phyloP scores from a whole-genome alignment of 1,284 basidiomycete species.

The Pseudozyma sp. region DNA sequence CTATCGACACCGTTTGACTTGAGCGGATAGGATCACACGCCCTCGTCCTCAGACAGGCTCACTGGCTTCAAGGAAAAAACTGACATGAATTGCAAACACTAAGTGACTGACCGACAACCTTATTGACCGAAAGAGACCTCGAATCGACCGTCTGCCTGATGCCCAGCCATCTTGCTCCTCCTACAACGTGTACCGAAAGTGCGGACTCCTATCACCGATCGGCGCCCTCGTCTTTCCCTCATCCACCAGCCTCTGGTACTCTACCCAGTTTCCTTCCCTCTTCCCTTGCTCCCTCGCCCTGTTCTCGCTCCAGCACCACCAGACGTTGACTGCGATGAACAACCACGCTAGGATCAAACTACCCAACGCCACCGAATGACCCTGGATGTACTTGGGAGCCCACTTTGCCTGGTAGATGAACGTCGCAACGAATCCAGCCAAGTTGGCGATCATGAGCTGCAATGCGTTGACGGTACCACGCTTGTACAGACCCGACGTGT shows the following conservation, averaged over 20 bases:
- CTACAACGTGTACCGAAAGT: slow-evolving; percentile 46
- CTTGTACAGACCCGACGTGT: slow-evolving; percentile 62
- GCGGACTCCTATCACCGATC: slow-evolving; percentile 56
- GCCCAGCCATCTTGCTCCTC: background rate
- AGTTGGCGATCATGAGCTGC: slow-evolving; percentile 68
- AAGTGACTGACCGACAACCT: too few species aligned
- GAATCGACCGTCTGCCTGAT: background rate
- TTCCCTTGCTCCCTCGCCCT: slow-evolving; percentile 39
- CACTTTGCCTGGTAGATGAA: slow-evolving; percentile 63
- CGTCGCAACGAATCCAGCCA: slow-evolving; percentile 67
- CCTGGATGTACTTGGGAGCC: slow-evolving; percentile 58
- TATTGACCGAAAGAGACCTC: background rate
- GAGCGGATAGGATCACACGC: too few species aligned
- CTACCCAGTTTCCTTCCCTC: slow-evolving; percentile 48
- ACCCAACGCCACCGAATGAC: slow-evolving; percentile 67
- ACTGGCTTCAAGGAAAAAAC: too few species aligned
- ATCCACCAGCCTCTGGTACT: slow-evolving; percentile 44
- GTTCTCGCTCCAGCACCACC: slow-evolving; percentile 59
- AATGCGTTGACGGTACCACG: slow-evolving; percentile 66
- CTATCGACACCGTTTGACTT: too few species aligned
- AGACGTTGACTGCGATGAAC: slow-evolving; percentile 51
- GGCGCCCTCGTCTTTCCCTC: slow-evolving; percentile 53
- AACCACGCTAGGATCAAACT: slow-evolving; percentile 62
- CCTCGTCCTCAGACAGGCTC: too few species aligned
- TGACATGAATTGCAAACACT: too few species aligned